Evolutionary conservation across 2,329 filamentous ascomycete genomes (phyloP).

Genomic region (Scedosporium dehoogii): DNA sequence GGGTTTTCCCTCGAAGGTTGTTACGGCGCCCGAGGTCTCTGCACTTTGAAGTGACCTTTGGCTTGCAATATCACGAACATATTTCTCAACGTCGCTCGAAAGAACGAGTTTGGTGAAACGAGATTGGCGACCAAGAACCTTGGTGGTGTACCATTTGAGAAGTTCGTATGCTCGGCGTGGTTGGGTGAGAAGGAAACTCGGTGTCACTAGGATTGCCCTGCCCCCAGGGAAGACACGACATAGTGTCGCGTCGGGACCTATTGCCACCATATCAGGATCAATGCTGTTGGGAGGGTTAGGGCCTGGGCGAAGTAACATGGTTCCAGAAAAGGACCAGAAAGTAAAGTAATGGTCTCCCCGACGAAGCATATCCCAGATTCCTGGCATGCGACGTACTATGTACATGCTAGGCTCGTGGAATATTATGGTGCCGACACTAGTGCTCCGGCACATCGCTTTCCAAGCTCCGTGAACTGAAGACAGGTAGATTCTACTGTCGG

Average conservation of each 20-base stretch:
- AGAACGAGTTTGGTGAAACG: slow-evolving; percentile 18
- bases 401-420: slow-evolving; percentile 33
- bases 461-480: slow-evolving; percentile 34
- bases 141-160: slow-evolving; percentile 24
- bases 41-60: not conserved
- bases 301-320: slow-evolving; percentile 12
- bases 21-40: not conserved
- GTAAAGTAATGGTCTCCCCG: slow-evolving; percentile 15
- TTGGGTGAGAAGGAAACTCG: slow-evolving; percentile 30
- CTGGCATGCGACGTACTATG: slow-evolving; percentile 28
- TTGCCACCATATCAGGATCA: not conserved
- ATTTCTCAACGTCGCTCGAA: slow-evolving; percentile 18
- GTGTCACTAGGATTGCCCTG: slow-evolving; percentile 26
- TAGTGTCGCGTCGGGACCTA: slow-evolving; percentile 8
- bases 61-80: slow-evolving; percentile 17
- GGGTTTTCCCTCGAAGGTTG: too few species aligned
- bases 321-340: slow-evolving; percentile 31
- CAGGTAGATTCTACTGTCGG: slow-evolving; percentile 30
- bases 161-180: slow-evolving; percentile 23
- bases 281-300: slow-evolving; percentile 8
- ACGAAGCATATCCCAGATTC: slow-evolving; percentile 23
- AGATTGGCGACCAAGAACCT: not conserved
- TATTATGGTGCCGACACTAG: slow-evolving; percentile 24
- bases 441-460: slow-evolving; percentile 28
- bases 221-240: slow-evolving; percentile 21